Evolutionary conservation across 306 rosid species (phyloP).

Genomic region (peach (Prunus persica)): Prunus_persica_NCBIv2 NC_034016.1:2952501-2953000

Average conservation of each 20-base stretch:
- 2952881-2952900: neutral
- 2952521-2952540: neutral
- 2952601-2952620: constrained; percentile 4
- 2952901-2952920: neutral
- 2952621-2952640: constrained; percentile 5
- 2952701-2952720: constrained; percentile 50
- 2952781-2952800: constrained; percentile 48
- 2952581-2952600: neutral
- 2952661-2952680: neutral
- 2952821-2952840: neutral
- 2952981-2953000: neutral
- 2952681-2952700: constrained; percentile 9
- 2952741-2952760: constrained; percentile 61
- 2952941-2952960: neutral
- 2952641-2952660: neutral
- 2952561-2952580: neutral
- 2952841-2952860: neutral
- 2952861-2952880: neutral
- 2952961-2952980: no score
- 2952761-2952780: constrained; percentile 85
- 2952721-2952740: constrained; percentile 82
- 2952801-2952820: neutral
- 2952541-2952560: neutral
- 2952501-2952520: neutral
- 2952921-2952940: neutral